Base-by-base conservation (phyloP, 768 basidiomycete genomes). In the Hygrophorus pudorinus region DNA sequence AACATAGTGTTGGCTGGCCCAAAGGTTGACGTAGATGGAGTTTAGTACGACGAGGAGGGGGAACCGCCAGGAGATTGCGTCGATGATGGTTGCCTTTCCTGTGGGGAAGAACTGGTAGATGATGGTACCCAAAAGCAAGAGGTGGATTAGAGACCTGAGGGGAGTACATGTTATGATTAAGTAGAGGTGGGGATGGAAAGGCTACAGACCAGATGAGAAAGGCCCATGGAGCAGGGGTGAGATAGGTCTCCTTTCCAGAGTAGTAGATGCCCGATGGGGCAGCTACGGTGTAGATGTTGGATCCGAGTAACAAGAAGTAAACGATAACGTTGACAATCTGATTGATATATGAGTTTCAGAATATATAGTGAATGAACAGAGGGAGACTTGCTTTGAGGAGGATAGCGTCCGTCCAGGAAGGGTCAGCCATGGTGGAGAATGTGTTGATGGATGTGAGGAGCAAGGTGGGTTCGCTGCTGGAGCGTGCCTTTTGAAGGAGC, bases 191-290 rank as follows among this genome's bases (percentile, higher is more conserved):
- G n/a, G 2, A 37, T 17, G 24, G 29, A 5, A 7, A 24, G 36
- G 16, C 11, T 28, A 58, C 70, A 33, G 44, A 85, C 89, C 91
- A 94, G 58, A 92, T 84, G 67, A 84, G 75, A 69, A 91, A 94
- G 1, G 87, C 84, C 79, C 86, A 96, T 20, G 82, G 79, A 18
- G 89, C 87, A n/a, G 94, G 94, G 1, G 92, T 96, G 46, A 98
- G 68, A 63, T 92, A 47, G 0, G 93, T 96, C 53, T 85, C 81
- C 60, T 89, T 89, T 36, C 78, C 79, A 51, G 68, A 62, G 57
- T 71, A 78, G 65, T 89, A 88, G 41, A 79, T 71, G 50, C 75
- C 79, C 33, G 75, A 72, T 0, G 87, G 87, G 2, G 78, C 74
- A 5, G 88, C 80, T 48, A 91, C 74, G 42, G 81, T 83, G 71